Percentiles rank a stretch among this genome's conserved stretches.
Evolutionary conservation across 73 alveolate genomes (phyloP).

Genomic region (Paramecium bursaria): DNA sequence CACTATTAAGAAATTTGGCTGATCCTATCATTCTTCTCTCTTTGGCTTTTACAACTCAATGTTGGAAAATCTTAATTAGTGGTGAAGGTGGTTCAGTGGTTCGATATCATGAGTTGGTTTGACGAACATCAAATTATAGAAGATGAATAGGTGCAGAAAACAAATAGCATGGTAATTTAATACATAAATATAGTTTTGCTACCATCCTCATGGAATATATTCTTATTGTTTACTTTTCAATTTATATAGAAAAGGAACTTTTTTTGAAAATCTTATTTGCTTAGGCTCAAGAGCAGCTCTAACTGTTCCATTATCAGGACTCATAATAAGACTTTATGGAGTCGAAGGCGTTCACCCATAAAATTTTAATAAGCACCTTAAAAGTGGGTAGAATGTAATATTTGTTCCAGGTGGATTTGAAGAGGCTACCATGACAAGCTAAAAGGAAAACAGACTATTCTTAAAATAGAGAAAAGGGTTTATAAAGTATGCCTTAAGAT

Average conservation of each 20-base stretch:
- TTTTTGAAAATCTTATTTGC: conserved; percentile 1
- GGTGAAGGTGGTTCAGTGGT: conserved; percentile 4
- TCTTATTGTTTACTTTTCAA: background rate
- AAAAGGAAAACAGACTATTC: conserved; percentile 61
- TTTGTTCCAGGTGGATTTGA: conserved; percentile 71
- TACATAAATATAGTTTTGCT: conserved; percentile 10
- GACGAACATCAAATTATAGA: conserved; percentile 29
- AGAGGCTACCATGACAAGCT: conserved; percentile 63
- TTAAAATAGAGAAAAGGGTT: conserved; percentile 65
- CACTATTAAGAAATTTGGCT: conserved; percentile 9
- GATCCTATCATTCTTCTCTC: background rate
- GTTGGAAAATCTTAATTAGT: conserved; percentile 20
- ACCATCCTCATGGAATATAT: conserved; percentile 58
- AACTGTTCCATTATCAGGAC: conserved; percentile 37
- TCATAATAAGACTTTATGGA: conserved; percentile 22
- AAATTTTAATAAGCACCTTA: conserved; percentile 43
- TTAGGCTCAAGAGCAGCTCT: conserved; percentile 41
- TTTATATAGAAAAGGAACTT: conserved; percentile 42
- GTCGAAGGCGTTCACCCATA: conserved; percentile 59
- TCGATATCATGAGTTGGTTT: conserved; percentile 28
- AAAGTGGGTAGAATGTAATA: conserved; percentile 57
- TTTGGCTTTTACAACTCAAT: background rate
- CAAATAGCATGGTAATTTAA: conserved; percentile 19
- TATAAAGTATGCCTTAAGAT: conserved; percentile 68
- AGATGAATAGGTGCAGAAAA: conserved; percentile 13